These are phyloP conservation scores for Galerina marginata DNA, from an alignment of 768 basidiomycete genomes.

Conservation along the genomic window DNA sequence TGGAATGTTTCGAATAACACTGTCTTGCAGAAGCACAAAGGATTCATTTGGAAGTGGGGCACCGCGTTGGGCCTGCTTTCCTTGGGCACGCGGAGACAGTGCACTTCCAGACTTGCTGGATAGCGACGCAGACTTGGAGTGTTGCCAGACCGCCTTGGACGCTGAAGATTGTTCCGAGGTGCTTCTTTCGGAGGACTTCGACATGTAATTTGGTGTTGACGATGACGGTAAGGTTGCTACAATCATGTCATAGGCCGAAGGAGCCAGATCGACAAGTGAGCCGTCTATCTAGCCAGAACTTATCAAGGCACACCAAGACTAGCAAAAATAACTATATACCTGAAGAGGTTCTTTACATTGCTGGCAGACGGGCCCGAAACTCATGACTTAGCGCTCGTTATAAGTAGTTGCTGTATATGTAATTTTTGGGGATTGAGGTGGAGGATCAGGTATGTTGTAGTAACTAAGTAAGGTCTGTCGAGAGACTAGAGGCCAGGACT, in stretches of 20 bases:
- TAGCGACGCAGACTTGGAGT: constrained; percentile 48
- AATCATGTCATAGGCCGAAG: constrained; percentile 88
- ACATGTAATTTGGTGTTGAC: constrained; percentile 35
- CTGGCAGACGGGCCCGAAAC: constrained; percentile 66
- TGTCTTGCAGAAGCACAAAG: constrained; percentile 90
- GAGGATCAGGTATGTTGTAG: too few species aligned
- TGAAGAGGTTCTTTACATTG: constrained; percentile 93
- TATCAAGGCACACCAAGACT: constrained; percentile 17
- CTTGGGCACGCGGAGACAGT: constrained; percentile 60
- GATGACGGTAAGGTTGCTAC: constrained; percentile 68
- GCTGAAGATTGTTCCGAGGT: constrained; percentile 52
- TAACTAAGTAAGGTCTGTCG: too few species aligned
- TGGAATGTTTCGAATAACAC: constrained; percentile 74
- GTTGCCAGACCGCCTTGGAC: constrained; percentile 69
- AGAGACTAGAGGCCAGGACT: too few species aligned
- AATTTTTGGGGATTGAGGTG: not conserved
- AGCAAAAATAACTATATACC: constrained; percentile 42
- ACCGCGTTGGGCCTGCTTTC: constrained; percentile 62
- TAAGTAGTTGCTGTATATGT: not conserved
- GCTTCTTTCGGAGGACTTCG: constrained; percentile 42
- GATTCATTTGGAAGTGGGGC: constrained; percentile 78
- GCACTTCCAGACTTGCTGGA: constrained; percentile 34
- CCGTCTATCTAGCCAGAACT: constrained; percentile 69
- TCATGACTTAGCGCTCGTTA: constrained; percentile 38
- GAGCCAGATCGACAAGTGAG: constrained; percentile 87